Conservation (phyloP, 2,329 filamentous ascomycete genomes). For the Verticillium nubilum region DNA sequence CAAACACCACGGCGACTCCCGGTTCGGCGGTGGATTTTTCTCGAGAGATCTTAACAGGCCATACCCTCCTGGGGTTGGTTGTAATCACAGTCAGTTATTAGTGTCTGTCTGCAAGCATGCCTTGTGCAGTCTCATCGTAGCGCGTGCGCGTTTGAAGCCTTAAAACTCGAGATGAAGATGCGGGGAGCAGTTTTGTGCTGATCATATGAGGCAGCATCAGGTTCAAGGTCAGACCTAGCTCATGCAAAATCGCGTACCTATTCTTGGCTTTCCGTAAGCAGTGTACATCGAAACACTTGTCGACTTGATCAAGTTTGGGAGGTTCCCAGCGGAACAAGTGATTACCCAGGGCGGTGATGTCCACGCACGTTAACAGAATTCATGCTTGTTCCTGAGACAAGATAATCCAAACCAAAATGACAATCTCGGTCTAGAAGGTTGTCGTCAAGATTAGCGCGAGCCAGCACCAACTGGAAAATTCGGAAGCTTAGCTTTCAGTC, state of each 20-base stretch:
- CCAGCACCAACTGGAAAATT: background rate
- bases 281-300: background rate
- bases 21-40: background rate
- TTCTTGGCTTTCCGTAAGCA: background rate
- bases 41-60: background rate
- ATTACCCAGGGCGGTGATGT: background rate
- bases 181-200: background rate
- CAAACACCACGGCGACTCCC: background rate
- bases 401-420: background rate
- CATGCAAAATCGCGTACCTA: background rate
- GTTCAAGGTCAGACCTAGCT: background rate
- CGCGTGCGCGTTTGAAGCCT: background rate
- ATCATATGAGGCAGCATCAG: background rate
- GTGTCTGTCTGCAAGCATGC: background rate
- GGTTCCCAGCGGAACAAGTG: no score
- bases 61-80: background rate
- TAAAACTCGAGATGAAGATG: background rate
- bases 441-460: background rate
- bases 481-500: background rate
- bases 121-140: background rate
- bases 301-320: background rate
- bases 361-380: background rate
- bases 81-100: no score
- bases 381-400: background rate
- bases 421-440: background rate